Evolutionary conservation across 1,284 basidiomycete species (phyloP).

Genomic region (Cerioporus squamosus): DNA sequence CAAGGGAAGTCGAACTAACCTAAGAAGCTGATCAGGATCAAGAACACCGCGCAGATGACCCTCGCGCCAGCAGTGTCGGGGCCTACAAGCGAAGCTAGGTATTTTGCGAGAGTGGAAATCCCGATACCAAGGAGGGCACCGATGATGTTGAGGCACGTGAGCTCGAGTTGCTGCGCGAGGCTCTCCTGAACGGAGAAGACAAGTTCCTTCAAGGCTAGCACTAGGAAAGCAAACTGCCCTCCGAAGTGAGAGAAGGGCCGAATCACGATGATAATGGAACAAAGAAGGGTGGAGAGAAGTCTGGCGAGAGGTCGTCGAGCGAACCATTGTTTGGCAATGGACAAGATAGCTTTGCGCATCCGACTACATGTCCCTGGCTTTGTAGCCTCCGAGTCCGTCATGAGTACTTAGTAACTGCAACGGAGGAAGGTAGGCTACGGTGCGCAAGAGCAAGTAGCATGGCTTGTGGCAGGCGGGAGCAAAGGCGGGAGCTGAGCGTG

Average conservation of each 20-base stretch:
- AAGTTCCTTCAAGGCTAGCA: conserved; percentile 51
- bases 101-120: conserved; percentile 47
- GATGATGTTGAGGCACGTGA: conserved; percentile 46
- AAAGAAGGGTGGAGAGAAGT: conserved; percentile 50
- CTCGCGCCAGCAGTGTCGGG: conserved; percentile 36
- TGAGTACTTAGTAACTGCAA: not conserved
- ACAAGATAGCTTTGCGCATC: not conserved
- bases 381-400: not conserved
- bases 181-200: conserved; percentile 52
- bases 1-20: conserved; percentile 35
- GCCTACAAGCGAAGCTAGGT: conserved; percentile 37
- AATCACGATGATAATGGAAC: conserved; percentile 44
- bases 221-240: conserved; percentile 47
- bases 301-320: conserved; percentile 46
- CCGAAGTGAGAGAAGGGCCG: conserved; percentile 47
- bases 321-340: conserved; percentile 18
- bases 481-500: too few species aligned
- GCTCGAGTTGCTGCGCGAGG: conserved; percentile 53
- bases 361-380: not conserved
- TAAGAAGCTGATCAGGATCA: conserved; percentile 45
- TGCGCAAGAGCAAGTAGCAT: too few species aligned
- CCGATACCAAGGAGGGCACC: conserved; percentile 49
- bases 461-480: too few species aligned
- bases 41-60: conserved; percentile 44
- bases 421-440: too few species aligned